Base-by-base conservation (phyloP, 495 filamentous ascomycete genomes). In the Aspergillus campestris region DNA sequence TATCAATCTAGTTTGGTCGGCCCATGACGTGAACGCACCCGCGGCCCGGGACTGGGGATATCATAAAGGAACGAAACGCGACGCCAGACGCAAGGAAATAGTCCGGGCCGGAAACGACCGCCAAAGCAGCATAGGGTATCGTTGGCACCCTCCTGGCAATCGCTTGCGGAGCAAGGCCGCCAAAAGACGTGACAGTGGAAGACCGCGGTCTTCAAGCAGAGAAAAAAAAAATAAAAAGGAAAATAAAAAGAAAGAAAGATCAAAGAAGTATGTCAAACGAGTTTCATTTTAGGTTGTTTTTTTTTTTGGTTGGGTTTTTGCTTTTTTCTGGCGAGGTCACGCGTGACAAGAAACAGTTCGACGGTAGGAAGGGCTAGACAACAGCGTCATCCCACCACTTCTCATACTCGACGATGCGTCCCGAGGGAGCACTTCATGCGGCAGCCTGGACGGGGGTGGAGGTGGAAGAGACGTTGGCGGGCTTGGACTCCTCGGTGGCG, bases 1-100 rank as follows among this genome's bases (percentile, higher is more conserved):
- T 73, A 75, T 75, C 71, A 73, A 71, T 75, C 71, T 73, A 73
- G 65, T 60, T 52, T 51, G 48, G 57, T 60, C 58, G 61, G 61
- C 56, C 57, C 57, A 62, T 57, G 61, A 56, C 65, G 61, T 64
- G 63, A 61, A 52, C 56, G 65, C 62, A 57, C 58, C 47, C 65
- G 41, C 59, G 40, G 50, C 51, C 55, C 62, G 61, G 60, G 58
- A 51, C 56, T 56, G 58, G 55, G 59, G 53, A 59, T 55, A 58
- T 67, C 66, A 57, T 67, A 51, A 65, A 68, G 48, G 63, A 69
- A 58, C 59, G 67, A 56, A 61, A 52, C 44, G 47, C 42, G 46
- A 49, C 45, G 36, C 44, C 42, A 36, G 48, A 47, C 57, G 44
- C 42, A 40, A 37, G 39, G 48, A 53, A 50, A 58, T 24, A 24